Conservation (phyloP, 2,329 filamentous ascomycete species). For the Aspergillus tamarii region DNA sequence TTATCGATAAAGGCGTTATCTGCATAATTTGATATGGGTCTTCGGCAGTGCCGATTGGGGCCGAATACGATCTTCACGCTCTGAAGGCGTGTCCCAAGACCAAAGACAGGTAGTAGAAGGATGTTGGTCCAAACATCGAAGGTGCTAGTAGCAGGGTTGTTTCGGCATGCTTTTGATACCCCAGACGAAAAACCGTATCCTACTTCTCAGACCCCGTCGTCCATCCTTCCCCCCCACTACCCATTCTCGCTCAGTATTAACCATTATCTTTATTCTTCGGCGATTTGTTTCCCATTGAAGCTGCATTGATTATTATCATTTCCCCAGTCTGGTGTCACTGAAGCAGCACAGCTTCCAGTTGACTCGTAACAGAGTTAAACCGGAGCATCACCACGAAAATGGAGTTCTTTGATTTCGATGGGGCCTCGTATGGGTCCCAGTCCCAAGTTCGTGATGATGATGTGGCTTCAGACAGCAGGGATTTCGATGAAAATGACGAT, state of each 20-base stretch:
- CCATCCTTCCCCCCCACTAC: slow-evolving; percentile 20
- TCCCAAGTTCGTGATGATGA: slow-evolving; percentile 43
- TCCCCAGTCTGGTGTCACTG: neutral
- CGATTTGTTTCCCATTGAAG: neutral
- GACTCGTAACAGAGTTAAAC: neutral
- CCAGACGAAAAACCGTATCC: slow-evolving; percentile 27
- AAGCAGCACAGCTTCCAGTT: neutral
- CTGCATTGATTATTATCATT: neutral
- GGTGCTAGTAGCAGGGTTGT: slow-evolving; percentile 23
- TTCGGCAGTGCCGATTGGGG: slow-evolving; percentile 3
- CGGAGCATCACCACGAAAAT: slow-evolving; percentile 28
- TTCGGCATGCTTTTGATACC: slow-evolving; percentile 29
- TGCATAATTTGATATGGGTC: neutral
- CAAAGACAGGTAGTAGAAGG: slow-evolving; percentile 17
- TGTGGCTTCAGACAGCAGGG: slow-evolving; percentile 41
- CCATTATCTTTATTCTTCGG: neutral
- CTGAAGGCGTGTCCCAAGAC: slow-evolving; percentile 12
- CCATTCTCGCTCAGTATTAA: slow-evolving; percentile 10
- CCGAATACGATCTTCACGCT: slow-evolving; percentile 6
- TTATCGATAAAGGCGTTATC: slow-evolving; percentile 2
- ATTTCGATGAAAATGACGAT: slow-evolving; percentile 43
- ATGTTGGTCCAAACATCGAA: slow-evolving; percentile 24
- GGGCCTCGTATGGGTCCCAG: slow-evolving; percentile 44
- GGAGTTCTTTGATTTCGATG: slow-evolving; percentile 54
- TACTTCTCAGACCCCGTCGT: slow-evolving; percentile 18